Base-by-base conservation (phyloP, 164 flowering plant genomes). In the Akebia trifoliata region DNA sequence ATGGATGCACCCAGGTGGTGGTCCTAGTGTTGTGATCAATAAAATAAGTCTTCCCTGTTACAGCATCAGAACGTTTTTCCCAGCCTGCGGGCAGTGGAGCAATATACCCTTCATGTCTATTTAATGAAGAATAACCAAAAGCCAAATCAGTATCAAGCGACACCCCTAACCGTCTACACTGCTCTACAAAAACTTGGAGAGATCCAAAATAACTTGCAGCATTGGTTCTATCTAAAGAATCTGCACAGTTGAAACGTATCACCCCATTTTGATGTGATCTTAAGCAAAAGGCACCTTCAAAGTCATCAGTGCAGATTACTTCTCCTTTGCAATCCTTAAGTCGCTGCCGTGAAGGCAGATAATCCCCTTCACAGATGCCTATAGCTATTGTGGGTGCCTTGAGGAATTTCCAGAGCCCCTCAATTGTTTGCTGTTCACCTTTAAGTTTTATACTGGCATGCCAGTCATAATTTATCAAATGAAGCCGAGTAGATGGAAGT, bases 81-180 rank as follows among this genome's bases (percentile, higher is more conserved):
- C 99, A 93, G 30, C 99, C 99, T 20, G 88, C 95, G 47, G 99
- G 99, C 66, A 93, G 66, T 22, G 99, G 99, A 48, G 96, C 99
- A 67, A 55, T 73, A 76, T 81, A 90, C 44, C 83, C 92, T 60
- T 80, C 81, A 69, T 77, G 61, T 52, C 69, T 80, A 71, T 78
- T 75, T 50, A 59, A 30, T 22, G 88, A 72, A 58, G 82, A 83
- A 72, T 78, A 75, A 59, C 79, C 92, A 63, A 59, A 70, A 56
- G 75, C 72, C 30, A 74, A 47, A 60, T 86, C 86, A 66, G 78
- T 81, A 50, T 94, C 96, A 68, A 94, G 92, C 35, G 96, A 87
- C 58, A 90, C 77, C 28, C 85, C 87, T n/a, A 90, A 69, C 51
- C 96, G 72, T 63, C 90, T 73, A 65, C 97, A 94, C 65, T 94